A percentile compares a stretch with the other conserved stretches of the same genome.
Evolutionary conservation across 1,139 yeast genomes (phyloP).

Genomic region (Geotrichum histeridarum): DNA sequence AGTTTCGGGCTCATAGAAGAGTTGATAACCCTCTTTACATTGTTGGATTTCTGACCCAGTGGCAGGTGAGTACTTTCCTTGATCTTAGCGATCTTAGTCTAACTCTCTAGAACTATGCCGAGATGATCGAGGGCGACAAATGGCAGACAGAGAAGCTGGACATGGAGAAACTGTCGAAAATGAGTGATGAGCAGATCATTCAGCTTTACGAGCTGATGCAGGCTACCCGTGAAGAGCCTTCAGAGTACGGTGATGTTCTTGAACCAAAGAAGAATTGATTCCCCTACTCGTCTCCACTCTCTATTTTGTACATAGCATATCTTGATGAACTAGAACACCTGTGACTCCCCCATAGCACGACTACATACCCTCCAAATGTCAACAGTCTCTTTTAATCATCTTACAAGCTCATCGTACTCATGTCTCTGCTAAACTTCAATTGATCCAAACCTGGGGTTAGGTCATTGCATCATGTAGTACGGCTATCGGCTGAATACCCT

Average conservation of each 20-base stretch:
- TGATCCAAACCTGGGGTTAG: no score
- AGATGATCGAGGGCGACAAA: slow-evolving; percentile 62
- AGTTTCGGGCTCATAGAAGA: slow-evolving; percentile 77
- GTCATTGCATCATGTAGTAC: no score
- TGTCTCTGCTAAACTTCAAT: no score
- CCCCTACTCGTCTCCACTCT: not conserved
- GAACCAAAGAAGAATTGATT: slow-evolving; percentile 1
- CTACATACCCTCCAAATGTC: no score
- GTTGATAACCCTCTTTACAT: slow-evolving; percentile 89
- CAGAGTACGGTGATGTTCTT: slow-evolving; percentile 31
- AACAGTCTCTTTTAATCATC: no score
- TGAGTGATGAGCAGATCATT: slow-evolving; percentile 90
- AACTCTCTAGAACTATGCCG: slow-evolving; percentile 49
- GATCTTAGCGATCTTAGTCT: not conserved
- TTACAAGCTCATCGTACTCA: no score
- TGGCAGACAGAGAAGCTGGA: slow-evolving; percentile 74
- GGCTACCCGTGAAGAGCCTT: slow-evolving; percentile 45
- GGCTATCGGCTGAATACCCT: no score
- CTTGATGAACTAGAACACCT: not conserved
- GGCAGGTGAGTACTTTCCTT: slow-evolving; percentile 55
- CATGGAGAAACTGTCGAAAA: slow-evolving; percentile 61
- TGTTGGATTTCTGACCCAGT: slow-evolving; percentile 84
- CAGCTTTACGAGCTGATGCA: slow-evolving; percentile 68
- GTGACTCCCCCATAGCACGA: no score
- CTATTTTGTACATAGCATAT: not conserved